phyloP scores from a whole-genome alignment of 495 filamentous ascomycete species.

The Neurospora sp. region DNA sequence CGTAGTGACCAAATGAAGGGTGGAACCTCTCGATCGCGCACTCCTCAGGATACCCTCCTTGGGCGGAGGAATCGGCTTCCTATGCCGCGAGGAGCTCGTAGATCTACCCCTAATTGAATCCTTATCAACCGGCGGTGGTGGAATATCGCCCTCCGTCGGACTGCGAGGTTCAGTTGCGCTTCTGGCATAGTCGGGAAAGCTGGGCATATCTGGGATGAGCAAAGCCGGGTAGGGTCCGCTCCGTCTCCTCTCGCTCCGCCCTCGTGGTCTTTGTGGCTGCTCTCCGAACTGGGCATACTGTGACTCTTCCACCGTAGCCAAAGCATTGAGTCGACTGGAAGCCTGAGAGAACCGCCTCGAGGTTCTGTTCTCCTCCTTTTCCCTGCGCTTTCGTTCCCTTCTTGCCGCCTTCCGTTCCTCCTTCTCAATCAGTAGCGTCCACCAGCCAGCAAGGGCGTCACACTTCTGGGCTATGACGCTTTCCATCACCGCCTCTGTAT shows the following conservation, averaged over 20 bases:
- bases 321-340: slow-evolving; percentile 69
- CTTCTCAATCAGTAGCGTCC: slow-evolving; percentile 90
- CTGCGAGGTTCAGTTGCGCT: slow-evolving; percentile 24
- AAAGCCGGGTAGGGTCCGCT: slow-evolving; percentile 42
- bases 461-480: slow-evolving; percentile 85
- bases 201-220: slow-evolving; percentile 54
- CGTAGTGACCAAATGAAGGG: slow-evolving; percentile 68
- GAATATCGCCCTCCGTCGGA: slow-evolving; percentile 31
- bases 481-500: slow-evolving; percentile 89
- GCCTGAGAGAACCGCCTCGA: slow-evolving; percentile 75
- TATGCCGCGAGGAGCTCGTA: slow-evolving; percentile 54
- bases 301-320: slow-evolving; percentile 65
- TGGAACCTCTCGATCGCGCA: slow-evolving; percentile 62
- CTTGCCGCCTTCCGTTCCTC: slow-evolving; percentile 83
- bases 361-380: slow-evolving; percentile 75
- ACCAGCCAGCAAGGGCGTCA: slow-evolving; percentile 89
- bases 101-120: slow-evolving; percentile 53
- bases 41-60: slow-evolving; percentile 60
- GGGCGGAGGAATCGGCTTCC: slow-evolving; percentile 69
- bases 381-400: slow-evolving; percentile 74
- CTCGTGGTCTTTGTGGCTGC: slow-evolving; percentile 46
- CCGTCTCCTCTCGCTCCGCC: slow-evolving; percentile 37
- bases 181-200: slow-evolving; percentile 39
- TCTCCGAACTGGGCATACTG: slow-evolving; percentile 25
- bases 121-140: slow-evolving; percentile 66